phyloP scores from a whole-genome alignment of 139 green algal genomes.

The Penium margaritaceum region DNA sequence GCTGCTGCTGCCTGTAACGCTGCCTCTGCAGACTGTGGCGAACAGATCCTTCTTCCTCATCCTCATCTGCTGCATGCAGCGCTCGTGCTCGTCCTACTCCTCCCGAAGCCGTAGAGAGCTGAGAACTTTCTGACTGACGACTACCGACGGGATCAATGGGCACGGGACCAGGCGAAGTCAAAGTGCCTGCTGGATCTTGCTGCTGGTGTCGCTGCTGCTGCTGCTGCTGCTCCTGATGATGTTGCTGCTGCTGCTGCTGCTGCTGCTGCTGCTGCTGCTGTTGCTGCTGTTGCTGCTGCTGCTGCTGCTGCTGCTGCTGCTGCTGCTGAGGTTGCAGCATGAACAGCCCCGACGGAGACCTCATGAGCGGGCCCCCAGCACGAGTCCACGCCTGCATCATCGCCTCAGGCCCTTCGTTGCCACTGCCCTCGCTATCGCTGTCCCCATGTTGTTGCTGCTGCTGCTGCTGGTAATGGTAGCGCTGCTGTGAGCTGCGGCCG shows the following conservation, averaged over 20 bases:
- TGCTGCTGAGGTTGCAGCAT: not conserved
- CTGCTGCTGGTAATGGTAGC: too few relatives aligned
- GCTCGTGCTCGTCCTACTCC: not conserved
- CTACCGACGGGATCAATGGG: too few relatives aligned
- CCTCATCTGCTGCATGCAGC: not conserved
- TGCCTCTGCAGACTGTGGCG: not conserved
- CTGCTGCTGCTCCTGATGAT: not conserved
- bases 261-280: not conserved
- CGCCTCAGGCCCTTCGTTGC: not conserved
- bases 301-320: not conserved
- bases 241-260: not conserved
- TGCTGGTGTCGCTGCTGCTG: not conserved
- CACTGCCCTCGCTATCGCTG: conserved; percentile 38
- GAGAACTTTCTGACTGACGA: too few relatives aligned
- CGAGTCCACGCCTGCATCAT: conserved; percentile 28
- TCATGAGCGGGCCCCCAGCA: conserved; percentile 37
- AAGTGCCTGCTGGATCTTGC: not conserved
- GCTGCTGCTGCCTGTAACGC: not conserved
- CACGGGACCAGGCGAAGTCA: too few relatives aligned
- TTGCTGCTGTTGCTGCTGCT: not conserved
- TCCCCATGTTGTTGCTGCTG: not conserved
- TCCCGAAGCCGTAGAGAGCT: not conserved
- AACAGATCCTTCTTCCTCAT: not conserved
- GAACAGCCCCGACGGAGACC: too few relatives aligned
- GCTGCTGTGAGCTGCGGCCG: too few relatives aligned